A percentile compares a stretch with the other conserved stretches of the same genome.
Conservation (phyloP, 75 land plant species). For the Picea glauca region DNA sequence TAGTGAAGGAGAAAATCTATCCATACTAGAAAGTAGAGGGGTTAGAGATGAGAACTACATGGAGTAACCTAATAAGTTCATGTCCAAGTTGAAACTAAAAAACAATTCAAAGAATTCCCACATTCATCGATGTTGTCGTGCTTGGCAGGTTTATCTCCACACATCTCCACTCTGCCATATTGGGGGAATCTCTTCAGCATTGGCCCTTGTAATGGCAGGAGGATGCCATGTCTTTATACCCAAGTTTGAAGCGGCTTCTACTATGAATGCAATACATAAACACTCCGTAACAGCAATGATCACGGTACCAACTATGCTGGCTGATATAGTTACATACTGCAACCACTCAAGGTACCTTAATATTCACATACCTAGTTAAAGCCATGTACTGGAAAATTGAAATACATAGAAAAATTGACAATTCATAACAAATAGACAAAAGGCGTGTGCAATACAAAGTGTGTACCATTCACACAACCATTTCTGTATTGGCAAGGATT, state of each 20-base stretch:
- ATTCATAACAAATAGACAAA: neutral
- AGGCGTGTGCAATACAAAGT: neutral
- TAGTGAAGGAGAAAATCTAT: neutral
- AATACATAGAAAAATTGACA: neutral
- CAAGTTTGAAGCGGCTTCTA: slow-evolving; percentile 64
- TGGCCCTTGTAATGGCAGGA: slow-evolving; percentile 79
- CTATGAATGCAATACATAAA: slow-evolving; percentile 43
- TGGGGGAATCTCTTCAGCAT: slow-evolving; percentile 90
- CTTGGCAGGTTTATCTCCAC: slow-evolving; percentile 80
- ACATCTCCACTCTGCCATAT: slow-evolving; percentile 94
- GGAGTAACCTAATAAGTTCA: neutral
- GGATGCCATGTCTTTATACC: slow-evolving; percentile 80
- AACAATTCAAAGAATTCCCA: neutral
- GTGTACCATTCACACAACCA: neutral
- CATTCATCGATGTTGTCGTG: neutral
- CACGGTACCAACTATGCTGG: slow-evolving; percentile 91
- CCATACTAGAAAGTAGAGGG: neutral
- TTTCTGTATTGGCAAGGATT: neutral
- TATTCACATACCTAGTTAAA: neutral
- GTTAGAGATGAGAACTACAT: neutral
- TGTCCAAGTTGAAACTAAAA: neutral
- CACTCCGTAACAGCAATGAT: slow-evolving; percentile 74
- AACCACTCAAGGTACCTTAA: slow-evolving; percentile 4
- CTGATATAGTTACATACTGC: slow-evolving; percentile 49
- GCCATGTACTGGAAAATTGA: neutral